Evolutionary conservation across 345 rosid genomes (phyloP), one percentile per base, ranked within the genome.

Genomic region (Syzygium aromaticum): DNA sequence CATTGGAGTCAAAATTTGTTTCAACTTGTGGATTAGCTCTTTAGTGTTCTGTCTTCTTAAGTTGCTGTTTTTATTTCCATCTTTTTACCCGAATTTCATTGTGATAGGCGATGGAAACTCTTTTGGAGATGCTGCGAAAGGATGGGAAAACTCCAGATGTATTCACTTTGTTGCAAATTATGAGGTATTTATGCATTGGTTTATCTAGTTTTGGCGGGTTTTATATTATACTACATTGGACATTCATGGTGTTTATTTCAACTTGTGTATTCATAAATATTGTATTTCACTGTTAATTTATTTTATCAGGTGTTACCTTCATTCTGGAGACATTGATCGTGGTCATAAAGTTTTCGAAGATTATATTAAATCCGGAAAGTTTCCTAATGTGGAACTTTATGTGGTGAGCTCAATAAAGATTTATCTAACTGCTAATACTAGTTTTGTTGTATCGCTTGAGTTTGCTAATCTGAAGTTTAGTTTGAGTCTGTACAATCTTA

Each of bases 91-190:
- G 5, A 15, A 85, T 54, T 83, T 56, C 64, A 27, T 84, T 80
- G 51, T 92, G 84, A 57, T 91, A 98, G 99, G 98, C 94, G 3
- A 93, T 84, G 88, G 96, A 95, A 89, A 91, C 95, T 40, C 93
- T 98, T 86, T 83, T 94, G 89, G 97, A 95, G 90, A 95, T 96
- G 99, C 96, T 98, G 80, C 90, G 90, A 88, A 93, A 93, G 91
- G 99, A 96, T 77, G 95, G 92, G 33, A 92, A 90, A 67, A 84
- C 52, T 87, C 94, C 98, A 14, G 99, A 98, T 88, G 89, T 89
- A 49, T 98, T 91, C 89, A 94, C 94, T 88, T 53, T 88, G 88
- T 56, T 93, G 88, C 98, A 96, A 90, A 89, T 85, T 21, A 93
- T 95, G 94, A 98, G 98, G 99, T 97, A 92, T 14, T 40, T 67